Evolutionary conservation across 345 rosid species (phyloP).

Genomic region (Eutrema heterophyllum): DNA sequence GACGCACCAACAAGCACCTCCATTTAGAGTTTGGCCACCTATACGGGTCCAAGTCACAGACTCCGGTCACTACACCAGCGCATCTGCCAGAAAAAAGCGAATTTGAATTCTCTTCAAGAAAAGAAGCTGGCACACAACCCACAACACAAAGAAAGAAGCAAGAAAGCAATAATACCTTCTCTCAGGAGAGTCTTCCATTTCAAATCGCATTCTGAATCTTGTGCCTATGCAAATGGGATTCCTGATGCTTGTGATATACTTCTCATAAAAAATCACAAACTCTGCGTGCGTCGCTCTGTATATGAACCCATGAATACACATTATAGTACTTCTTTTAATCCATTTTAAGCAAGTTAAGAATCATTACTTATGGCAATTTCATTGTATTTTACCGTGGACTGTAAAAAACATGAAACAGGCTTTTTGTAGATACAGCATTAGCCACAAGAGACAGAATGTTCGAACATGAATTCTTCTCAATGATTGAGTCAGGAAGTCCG

Average conservation of each 20-base stretch:
- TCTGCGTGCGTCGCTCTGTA: constrained; percentile 80
- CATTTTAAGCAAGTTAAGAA: background rate
- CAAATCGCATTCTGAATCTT: constrained; percentile 78
- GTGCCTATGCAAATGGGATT: constrained; percentile 57
- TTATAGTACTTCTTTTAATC: background rate
- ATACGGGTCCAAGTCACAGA: constrained; percentile 67
- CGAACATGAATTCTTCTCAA: constrained; percentile 45
- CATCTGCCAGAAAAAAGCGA: constrained; percentile 41
- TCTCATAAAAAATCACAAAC: constrained; percentile 72
- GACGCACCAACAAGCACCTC: constrained; percentile 79
- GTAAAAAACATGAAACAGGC: constrained; percentile 66
- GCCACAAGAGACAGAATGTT: constrained; percentile 57
- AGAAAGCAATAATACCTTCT: constrained; percentile 50
- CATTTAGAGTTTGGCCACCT: constrained; percentile 93
- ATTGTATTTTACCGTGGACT: constrained; percentile 67
- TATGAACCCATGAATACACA: constrained; percentile 2
- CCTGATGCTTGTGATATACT: constrained; percentile 58
- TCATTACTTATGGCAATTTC: background rate
- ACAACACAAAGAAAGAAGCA: constrained; percentile 4
- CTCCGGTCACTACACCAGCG: constrained; percentile 67
- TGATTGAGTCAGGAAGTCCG: constrained; percentile 65
- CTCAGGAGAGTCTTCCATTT: constrained; percentile 80
- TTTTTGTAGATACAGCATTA: constrained; percentile 60
- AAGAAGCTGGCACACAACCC: background rate
- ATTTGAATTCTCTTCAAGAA: background rate